Evolutionary conservation across 768 basidiomycete genomes (phyloP), one percentile per base, ranked within the genome.

Genomic region (Cubamyces lactineus): DNA sequence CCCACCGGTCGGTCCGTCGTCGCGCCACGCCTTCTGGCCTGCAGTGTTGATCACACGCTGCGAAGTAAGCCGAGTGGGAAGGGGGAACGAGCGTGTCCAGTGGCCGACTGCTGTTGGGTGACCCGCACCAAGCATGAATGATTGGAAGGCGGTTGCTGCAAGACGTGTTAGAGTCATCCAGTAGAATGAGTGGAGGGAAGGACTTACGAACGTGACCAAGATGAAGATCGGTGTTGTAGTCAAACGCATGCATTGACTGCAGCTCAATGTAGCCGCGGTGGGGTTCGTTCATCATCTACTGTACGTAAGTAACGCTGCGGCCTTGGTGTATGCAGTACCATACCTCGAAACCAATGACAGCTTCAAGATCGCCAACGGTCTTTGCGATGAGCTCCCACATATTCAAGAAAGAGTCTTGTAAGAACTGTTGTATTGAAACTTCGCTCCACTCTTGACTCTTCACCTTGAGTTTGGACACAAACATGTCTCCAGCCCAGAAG

Each of bases 171-270:
- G 19, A 52, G n/a, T 7, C 39, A 13, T 3, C 24, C 45, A 53
- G 30, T 38, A 9, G 42, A 51, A 39, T 19, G 21, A 47, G 26
- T 28, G 13, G 7, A 34, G 19, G 1, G n/a, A n/a, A 15, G 7
- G 46, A 84, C 89, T 79, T 72, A 88, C 92, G 89, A 65, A 90
- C 82, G 66, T 86, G 78, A 3, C 86, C 83, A 40, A 98, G 81
- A 68, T 97, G 96, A 15, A 99, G 84, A 70, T 98, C 95, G 1
- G 94, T 95, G 63, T 94, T 97, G 73, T 97, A 97, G 74, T 98
- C 89, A 76, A 93, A 98, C 11, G 80, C 78, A 66, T 97, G 88
- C 47, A 97, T 79, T 1, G 93, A 92, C 24, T 83, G 80, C 5
- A 97, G 77, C 55, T 89, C 84, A 61, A 96, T 87, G 73, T 96